Base-by-base conservation (phyloP, 768 basidiomycete species). In the Astraeus odoratus region DNA sequence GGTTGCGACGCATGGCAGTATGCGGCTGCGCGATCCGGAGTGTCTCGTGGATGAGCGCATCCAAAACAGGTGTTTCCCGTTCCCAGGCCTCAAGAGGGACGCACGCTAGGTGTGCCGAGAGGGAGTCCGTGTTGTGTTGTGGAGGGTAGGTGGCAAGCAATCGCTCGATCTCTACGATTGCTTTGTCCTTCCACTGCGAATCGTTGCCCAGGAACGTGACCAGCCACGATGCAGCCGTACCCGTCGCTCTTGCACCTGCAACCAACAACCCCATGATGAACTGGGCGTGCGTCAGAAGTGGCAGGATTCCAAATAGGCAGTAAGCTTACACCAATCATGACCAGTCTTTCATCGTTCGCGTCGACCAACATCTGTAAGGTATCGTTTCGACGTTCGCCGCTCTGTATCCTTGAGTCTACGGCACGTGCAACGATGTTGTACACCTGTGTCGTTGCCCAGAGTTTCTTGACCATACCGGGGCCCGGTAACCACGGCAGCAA, bases 251-350 rank as follows among this genome's bases (percentile, higher is more conserved):
- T 33, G 85, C 80, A n/a, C 86, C 86, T 25, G 86, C 86, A 45
- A 86, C 81, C 45, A 89, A 68, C 13, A 88, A 66, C 25, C 86
- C 86, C 81, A 87, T 86, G 48, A 86, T 83, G 61, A 89, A 87
- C 84, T 86, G 53, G 33, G 56, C 37, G 53, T 35, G 57, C 48
- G 49, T 62, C 46, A 64, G 31, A 29, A 51, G 42, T 43, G 52
- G 24, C 46, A 46, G 41, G 42, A 49, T 43, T 50, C 54, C 52
- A 53, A 49, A 19, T 42, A 23, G 19, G 34, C 45, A 47, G 38
- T 16, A 51, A 34, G 66, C 75, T 57, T 65, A 86, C 85, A 48
- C 85, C 86, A 34, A 87, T 76, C 41, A 87, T 74, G 35, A 80
- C 72, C 43, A 80, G 63, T 50, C 72, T 76, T 50, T 86, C 83